phyloP scores from a whole-genome alignment of 2,329 filamentous ascomycete species.

The Sporothrix phasma region DNA sequence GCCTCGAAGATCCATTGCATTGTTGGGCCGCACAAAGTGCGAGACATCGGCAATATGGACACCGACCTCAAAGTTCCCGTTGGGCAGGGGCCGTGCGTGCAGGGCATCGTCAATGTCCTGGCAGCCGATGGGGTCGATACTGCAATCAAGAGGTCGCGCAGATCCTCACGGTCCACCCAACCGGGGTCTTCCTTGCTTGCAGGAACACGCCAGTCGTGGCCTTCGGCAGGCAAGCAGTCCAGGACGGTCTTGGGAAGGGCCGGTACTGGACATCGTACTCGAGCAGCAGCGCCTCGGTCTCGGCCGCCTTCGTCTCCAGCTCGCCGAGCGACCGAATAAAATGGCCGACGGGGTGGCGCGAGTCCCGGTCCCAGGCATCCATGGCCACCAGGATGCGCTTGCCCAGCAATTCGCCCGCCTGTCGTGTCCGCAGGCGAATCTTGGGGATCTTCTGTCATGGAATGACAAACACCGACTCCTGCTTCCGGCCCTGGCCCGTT shows the following conservation, averaged over 20 bases:
- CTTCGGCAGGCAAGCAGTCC: constrained; percentile 83
- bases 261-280: constrained; percentile 98
- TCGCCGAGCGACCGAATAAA: constrained; percentile 89
- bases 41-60: constrained; percentile 99
- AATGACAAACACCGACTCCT: constrained; percentile 88
- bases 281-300: constrained; percentile 86
- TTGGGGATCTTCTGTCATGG: constrained; percentile 98
- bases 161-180: constrained; percentile 76
- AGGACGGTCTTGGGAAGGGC: constrained; percentile 90
- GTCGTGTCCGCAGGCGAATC: constrained; percentile 83
- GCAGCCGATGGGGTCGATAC: constrained; percentile 91
- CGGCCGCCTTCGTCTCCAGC: constrained; percentile 91
- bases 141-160: constrained; percentile 87
- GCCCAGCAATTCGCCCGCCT: constrained; percentile 78
- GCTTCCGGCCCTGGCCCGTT: constrained; percentile 66
- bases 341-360: constrained; percentile 83
- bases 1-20: constrained; percentile 95
- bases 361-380: constrained; percentile 90
- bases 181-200: constrained; percentile 68
- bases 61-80: constrained; percentile 91
- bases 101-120: constrained; percentile 98
- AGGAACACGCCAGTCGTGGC: constrained; percentile 90
- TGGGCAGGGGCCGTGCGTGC: constrained; percentile 73
- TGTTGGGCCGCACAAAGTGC: constrained; percentile 94
- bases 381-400: constrained; percentile 90